These are phyloP conservation scores for Cylindrotheca fusiformis DNA, from an alignment of 108 stramenopile species.

Conservation along the genomic window DNA sequence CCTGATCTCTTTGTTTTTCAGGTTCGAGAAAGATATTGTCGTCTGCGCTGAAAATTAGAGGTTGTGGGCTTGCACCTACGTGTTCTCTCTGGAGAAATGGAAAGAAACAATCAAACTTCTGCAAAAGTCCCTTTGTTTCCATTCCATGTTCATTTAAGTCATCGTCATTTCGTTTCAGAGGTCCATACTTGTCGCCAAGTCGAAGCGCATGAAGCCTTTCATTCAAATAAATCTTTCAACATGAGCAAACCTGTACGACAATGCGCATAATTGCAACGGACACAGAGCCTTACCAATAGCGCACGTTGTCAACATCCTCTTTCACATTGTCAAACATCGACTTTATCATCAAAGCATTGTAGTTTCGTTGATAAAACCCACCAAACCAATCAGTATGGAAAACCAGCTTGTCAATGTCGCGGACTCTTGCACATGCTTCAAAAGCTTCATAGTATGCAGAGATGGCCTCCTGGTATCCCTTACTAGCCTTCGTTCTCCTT, in stretches of 20 bases:
- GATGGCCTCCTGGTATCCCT: conserved; percentile 40
- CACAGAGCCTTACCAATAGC: conserved; percentile 54
- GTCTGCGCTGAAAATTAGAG: not conserved
- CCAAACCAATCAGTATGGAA: conserved; percentile 84
- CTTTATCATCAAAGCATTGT: conserved; percentile 83
- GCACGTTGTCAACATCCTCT: conserved; percentile 77
- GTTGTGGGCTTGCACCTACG: not conserved
- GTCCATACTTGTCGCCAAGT: conserved; percentile 22
- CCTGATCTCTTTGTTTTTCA: conserved; percentile 58
- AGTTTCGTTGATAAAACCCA: conserved; percentile 79
- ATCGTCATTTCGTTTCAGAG: conserved; percentile 20
- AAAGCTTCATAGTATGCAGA: conserved; percentile 67
- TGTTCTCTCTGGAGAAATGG: too few relatives aligned
- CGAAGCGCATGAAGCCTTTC: conserved; percentile 31
- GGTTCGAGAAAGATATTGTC: conserved; percentile 54
- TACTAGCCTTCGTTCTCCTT: conserved; percentile 20
- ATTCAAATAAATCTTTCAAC: not conserved
- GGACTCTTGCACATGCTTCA: conserved; percentile 62
- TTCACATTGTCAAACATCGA: conserved; percentile 77
- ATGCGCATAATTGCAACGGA: too few relatives aligned
- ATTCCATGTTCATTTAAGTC: not conserved
- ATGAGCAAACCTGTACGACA: not conserved
- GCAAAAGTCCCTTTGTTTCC: not conserved
- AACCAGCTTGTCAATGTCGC: conserved; percentile 69
- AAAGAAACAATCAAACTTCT: conserved; percentile 12